Evolutionary conservation across 2,329 filamentous ascomycete species (phyloP), one percentile per base, ranked within the genome.

Genomic region (Emmonsia crescens): DNA sequence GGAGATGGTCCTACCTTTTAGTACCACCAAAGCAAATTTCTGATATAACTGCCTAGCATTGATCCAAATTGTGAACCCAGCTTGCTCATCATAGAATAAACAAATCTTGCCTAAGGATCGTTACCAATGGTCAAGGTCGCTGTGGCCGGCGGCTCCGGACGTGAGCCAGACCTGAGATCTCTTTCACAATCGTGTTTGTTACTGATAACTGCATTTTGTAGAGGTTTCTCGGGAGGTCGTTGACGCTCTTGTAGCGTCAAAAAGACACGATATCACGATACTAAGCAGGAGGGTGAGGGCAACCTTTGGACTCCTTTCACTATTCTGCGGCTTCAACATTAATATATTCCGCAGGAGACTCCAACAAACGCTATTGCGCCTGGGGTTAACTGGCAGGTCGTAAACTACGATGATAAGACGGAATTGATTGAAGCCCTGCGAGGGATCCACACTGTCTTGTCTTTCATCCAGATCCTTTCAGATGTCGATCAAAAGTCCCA

Each of bases 181-280:
- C n/a, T n/a, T n/a, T 33, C 6, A 31, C 48, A 46, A 29, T 36
- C n/a, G 21, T 16, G 44, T 31, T 27, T 27, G 73, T 19, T 14
- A 29, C n/a, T 21, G 33, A 48, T 57, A 24, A 42, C 38, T 59
- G 1, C 19, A 40, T n/a, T 33, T 29, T 27, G 33, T 38, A 84
- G 82, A 82, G 60, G 77, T 85, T 46, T 79, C 79, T 2, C 74
- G 71, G 40, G 82, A 83, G 67, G 66, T 85, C 6, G 70, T 84
- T 31, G 80, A 83, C 61, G 74, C 71, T 4, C 72, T 84, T 0
- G 66, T 81, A 1, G 75, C 76, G 1, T 72, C 75, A 3, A 74
- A 75, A 5, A 82, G 78, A 61, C 83, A 86, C 61, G 73, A 82
- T 0, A 80, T 85, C 51, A 71, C 74, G 0, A 72, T 85, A 21